phyloP scores from a whole-genome alignment of 805 yeast genomes.

The Limtongozyma cylindracea region DNA sequence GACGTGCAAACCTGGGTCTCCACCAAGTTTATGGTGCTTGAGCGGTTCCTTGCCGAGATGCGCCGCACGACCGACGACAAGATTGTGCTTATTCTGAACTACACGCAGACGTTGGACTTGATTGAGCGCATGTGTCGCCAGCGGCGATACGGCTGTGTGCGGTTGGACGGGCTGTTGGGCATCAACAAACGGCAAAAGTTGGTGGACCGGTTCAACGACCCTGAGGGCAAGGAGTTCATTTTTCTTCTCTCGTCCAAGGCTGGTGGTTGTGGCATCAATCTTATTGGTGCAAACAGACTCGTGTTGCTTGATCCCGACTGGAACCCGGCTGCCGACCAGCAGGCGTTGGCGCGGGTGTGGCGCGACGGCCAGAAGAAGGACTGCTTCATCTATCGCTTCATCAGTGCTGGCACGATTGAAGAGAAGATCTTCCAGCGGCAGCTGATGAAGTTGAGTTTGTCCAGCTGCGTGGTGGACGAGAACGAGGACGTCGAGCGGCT shows the following conservation, averaged over 20 bases:
- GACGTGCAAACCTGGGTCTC: slow-evolving; percentile 64
- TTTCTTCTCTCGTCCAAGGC: slow-evolving; percentile 86
- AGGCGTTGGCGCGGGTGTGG: slow-evolving; percentile 95
- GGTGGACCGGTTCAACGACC: slow-evolving; percentile 81
- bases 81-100: slow-evolving; percentile 83
- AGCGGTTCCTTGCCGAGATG: slow-evolving; percentile 61
- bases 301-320: slow-evolving; percentile 80
- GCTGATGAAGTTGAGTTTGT: slow-evolving; percentile 74
- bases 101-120: slow-evolving; percentile 81
- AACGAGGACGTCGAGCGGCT: slow-evolving; percentile 85
- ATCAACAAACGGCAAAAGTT: slow-evolving; percentile 82
- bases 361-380: slow-evolving; percentile 97
- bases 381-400: slow-evolving; percentile 84
- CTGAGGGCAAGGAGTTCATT: slow-evolving; percentile 68
- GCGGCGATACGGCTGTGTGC: slow-evolving; percentile 46
- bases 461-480: slow-evolving; percentile 93
- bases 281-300: slow-evolving; percentile 87
- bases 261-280: slow-evolving; percentile 95
- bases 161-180: slow-evolving; percentile 84
- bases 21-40: slow-evolving; percentile 69
- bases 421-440: slow-evolving; percentile 93
- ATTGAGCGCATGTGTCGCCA: slow-evolving; percentile 68
- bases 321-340: slow-evolving; percentile 98
- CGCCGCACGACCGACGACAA: slow-evolving; percentile 73
- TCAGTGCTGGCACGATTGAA: slow-evolving; percentile 86